Evolutionary conservation across 176 grass and related monocot genomes (phyloP), one percentile per base, ranked within the genome.

Genomic region (Lolium perenne): DNA sequence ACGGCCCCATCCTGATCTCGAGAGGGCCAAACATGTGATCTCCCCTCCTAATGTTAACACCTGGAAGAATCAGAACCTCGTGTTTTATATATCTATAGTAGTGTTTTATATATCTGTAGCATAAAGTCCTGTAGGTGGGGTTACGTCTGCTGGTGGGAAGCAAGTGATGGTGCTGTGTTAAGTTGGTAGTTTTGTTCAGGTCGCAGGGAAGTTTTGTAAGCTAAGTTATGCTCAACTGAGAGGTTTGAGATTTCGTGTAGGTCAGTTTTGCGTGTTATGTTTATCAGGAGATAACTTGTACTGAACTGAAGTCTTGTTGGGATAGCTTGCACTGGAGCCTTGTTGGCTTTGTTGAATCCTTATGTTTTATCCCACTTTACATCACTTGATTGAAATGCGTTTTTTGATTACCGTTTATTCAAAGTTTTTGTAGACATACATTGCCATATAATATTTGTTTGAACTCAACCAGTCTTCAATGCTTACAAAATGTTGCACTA

Each of bases 1-100:
- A 94, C 38, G 84, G 89, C 17, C 93, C 92, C 46, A 94, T 98
- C 78, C 69, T 68, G 81, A 98, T 98, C 73, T 98, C 93, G 6
- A 94, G 59, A 65, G 96, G 90, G 26, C 64, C 58, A 17, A 98
- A 98, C 71, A 92, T 98, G 90, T 97, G 88, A 87, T 46, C 74
- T 40, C 53, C 64, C 62, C 22, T 53, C 5, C 69, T 8, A 82
- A 70, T 43, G 50, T 65, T 53, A 51, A 40, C 63, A 1, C 55
- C 7, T 16, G 25, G 43, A 87, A 75, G 48, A 13, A 64, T 74
- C 18, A 21, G 4, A 32, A 49, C 15, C 49, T 29, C 38, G 10
- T 80, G 66, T 64, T 64, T 84, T 54, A 84, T 65, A 60, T 87
- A 48, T 84, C 47, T 81, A 40, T 50, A 40, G 38, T 62, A 76